phyloP scores from a whole-genome alignment of 2,329 filamentous ascomycete species.

The Epichloe scottii region DNA sequence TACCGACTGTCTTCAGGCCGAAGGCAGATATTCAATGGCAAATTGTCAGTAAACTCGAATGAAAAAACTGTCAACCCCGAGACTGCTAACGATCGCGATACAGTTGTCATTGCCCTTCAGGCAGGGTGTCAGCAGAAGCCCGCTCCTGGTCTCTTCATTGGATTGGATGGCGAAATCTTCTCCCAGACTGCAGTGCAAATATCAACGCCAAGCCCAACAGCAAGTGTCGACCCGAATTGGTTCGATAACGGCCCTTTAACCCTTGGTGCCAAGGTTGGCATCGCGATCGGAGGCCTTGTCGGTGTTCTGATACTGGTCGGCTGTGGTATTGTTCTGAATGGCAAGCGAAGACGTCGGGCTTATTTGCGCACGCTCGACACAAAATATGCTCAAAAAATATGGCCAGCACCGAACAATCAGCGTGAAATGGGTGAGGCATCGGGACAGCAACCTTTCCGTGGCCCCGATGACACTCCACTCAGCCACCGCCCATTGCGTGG shows the following conservation, averaged over 20 bases:
- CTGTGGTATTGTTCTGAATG: constrained; percentile 41
- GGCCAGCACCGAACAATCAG: constrained; percentile 24
- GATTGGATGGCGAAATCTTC: constrained; percentile 40
- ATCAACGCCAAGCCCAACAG: constrained; percentile 32
- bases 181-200: constrained; percentile 34
- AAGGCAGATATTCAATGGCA: constrained; percentile 28
- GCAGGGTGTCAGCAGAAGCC: constrained; percentile 45
- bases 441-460: constrained; percentile 13
- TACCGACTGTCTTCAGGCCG: constrained; percentile 30
- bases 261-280: constrained; percentile 44
- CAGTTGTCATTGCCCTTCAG: constrained; percentile 38
- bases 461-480: constrained; percentile 33
- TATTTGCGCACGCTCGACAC: constrained; percentile 36
- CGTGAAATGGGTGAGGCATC: constrained; percentile 17
- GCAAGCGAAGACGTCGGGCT: constrained; percentile 40
- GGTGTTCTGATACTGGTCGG: constrained; percentile 35
- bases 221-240: constrained; percentile 27
- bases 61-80: background rate
- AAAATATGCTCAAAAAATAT: constrained; percentile 25
- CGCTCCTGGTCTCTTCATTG: constrained; percentile 31
- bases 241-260: constrained; percentile 32
- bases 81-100: constrained; percentile 9
- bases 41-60: constrained; percentile 34
- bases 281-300: constrained; percentile 38
- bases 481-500: constrained; percentile 39